Evolutionary conservation across 345 rosid species (phyloP), one percentile per base, ranked within the genome.

Genomic region (Sisymbrium altissimum): DNA sequence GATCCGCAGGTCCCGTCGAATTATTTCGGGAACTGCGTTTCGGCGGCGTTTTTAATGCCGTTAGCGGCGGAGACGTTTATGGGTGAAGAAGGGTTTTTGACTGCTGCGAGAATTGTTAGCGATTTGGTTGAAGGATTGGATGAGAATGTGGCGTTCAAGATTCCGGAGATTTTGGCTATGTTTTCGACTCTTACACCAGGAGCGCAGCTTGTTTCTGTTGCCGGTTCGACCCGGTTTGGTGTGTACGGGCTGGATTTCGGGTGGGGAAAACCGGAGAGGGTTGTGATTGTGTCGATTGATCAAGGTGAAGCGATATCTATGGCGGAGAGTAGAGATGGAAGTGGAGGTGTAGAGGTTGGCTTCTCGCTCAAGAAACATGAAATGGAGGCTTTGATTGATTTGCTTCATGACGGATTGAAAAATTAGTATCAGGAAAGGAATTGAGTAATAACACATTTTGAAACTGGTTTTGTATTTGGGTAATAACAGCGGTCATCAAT

Each of bases 11-110:
- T 78, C 1, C 80, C 81, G 0, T 14, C 7, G 1, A 78, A 66
- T 14, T 85, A 81, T 36, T 66, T 81, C 6, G 86, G 86, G 0
- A 85, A 83, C 11, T 81, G 86, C 3, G 40, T 56, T 6, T 25
- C 19, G 3, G 29, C 7, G 13, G 1, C 7, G 29, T 1, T 4
- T 1, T 3, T 3, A 12, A 2, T 0, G 4, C 2, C 3, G 2
- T 27, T 59, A 3, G 29, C 9, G 35, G 80, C 74, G 14, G 50
- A 27, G 33, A 3, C 23, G 0, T 27, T 41, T 55, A 18, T 46
- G 25, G 11, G 66, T 6, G 32, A 44, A 40, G 48, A 52, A 50
- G 56, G 25, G 0, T 38, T 21, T 13, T 12, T 74, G 17, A 46
- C 17, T 9, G 60, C 67, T 5, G 48, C 41, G 5, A 27, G 11